phyloP scores from a whole-genome alignment of 768 basidiomycete species.

The Hortiboletus flavorubellus region DNA sequence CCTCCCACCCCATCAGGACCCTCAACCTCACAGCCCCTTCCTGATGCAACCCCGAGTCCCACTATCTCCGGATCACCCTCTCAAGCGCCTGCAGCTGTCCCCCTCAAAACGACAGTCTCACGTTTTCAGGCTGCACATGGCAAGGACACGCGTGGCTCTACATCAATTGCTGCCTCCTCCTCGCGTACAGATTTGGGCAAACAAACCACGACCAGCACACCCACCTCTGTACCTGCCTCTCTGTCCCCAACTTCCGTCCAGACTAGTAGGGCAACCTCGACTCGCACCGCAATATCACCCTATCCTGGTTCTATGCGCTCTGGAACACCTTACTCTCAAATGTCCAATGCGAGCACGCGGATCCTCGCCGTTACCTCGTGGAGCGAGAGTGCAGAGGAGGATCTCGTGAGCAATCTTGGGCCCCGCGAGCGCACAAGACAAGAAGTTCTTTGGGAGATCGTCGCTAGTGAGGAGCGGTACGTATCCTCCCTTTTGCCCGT shows the following conservation, averaged over 20 bases:
- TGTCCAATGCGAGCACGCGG: slow-evolving; percentile 66
- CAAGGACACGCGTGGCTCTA: slow-evolving; percentile 64
- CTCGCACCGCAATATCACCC: slow-evolving; percentile 62
- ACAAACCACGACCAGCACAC: slow-evolving; percentile 39
- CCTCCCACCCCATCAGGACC: slow-evolving; percentile 63
- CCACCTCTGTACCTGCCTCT: slow-evolving; percentile 51
- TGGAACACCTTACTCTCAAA: slow-evolving; percentile 76
- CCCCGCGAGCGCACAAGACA: slow-evolving; percentile 92
- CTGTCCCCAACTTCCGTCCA: slow-evolving; percentile 59
- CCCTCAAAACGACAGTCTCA: slow-evolving; percentile 64
- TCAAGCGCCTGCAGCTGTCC: slow-evolving; percentile 29
- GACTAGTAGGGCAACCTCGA: slow-evolving; percentile 53
- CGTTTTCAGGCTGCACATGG: slow-evolving; percentile 74
- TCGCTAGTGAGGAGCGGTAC: slow-evolving; percentile 91
- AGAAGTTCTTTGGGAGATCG: slow-evolving; percentile 96
- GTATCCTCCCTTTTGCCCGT: slow-evolving; percentile 17
- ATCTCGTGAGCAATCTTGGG: slow-evolving; percentile 90
- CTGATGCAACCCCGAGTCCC: slow-evolving; percentile 41
- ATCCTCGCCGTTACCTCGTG: slow-evolving; percentile 80
- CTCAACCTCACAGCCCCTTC: slow-evolving; percentile 46
- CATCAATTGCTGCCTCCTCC: slow-evolving; percentile 54
- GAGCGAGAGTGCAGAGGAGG: slow-evolving; percentile 94
- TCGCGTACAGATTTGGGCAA: slow-evolving; percentile 64
- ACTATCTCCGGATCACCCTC: slow-evolving; percentile 29
- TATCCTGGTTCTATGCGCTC: slow-evolving; percentile 73